Evolutionary conservation across 1,284 basidiomycete species (phyloP), one percentile per base, ranked within the genome.

Genomic region (Prillingera fragicola): DNA sequence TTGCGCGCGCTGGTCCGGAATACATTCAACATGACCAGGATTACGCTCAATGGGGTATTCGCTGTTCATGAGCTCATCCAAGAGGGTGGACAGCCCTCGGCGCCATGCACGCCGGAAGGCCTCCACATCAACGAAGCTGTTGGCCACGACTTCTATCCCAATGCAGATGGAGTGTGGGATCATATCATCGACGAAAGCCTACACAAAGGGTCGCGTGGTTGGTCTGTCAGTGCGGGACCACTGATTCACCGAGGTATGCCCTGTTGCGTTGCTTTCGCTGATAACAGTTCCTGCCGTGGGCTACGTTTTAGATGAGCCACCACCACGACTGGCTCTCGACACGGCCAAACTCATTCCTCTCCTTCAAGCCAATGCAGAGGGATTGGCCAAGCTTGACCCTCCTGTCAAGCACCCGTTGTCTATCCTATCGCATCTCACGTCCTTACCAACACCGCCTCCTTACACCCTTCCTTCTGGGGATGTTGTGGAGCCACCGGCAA

Each of bases 31-130:
- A 76, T 87, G 66, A 90, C 89, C 0, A 71, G 79, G 32, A 81
- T 81, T 4, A 76, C 73, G 27, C 79, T 83, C 2, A 73, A 77
- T 1, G 80, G 84, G 22, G 79, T 76, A 12, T 92, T 83, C 58
- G 80, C 78, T 15, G 85, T 90, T 1, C 87, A 94, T 64, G 90
- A 94, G 65, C 76, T 94, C 0, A 73, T 94, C 12, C 75, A 73
- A 36, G 24, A 56, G 3, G 58, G 71, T 0, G 73, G 72, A 13
- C 79, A 82, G 43, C 75, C 77, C 38, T 67, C 76, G 0, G 78
- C 76, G 5, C 64, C 78, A 15, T 84, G 83, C 46, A 70, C 33
- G 22, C 52, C 27, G 9, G 67, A 65, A 3, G 73, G 78, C 4
- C 65, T 84, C 52, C 82, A 87, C 60, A 67, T 69, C 17, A 87